Evolutionary conservation across 306 rosid species (phyloP), one percentile per base, ranked within the genome.

Genomic region (Cucurbita ficifolia): DNA sequence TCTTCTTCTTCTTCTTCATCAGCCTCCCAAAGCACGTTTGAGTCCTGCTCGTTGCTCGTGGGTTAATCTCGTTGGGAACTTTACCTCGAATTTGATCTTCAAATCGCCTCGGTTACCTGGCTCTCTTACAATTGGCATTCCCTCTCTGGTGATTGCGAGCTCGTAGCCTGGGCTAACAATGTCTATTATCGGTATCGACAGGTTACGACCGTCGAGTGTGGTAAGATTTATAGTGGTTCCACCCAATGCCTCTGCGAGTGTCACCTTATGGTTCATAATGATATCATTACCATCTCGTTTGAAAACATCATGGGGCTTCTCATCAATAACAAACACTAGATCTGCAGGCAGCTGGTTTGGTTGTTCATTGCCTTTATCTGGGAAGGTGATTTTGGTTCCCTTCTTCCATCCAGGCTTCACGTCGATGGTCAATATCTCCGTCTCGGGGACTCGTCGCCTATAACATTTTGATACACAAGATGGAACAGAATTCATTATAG

Each of bases 381-480:
- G 90, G 59, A 94, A 94, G 3, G 99, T 94, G 6, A 94, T 91
- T 84, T 89, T 94, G 33, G 99, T 94, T 55, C 99, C 99, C 76
- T 85, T 95, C 77, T 91, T 95, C 99, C 99, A 95, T 40, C 99
- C 97, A 0, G 97, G 97, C 82, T 91, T 95, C 72, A 91, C 90
- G 12, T 89, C 97, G 33, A 91, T 89, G 10, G 81, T 88, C 75
- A 91, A 49, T 82, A 95, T 89, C 78, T 95, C 99, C 3, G 97
- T 81, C 69, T 95, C 97, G 9, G 81, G 80, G 17, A 75, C 56
- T 61, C 78, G 82, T 51, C 86, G 72, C 22, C 97, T 95, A 86
- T 48, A 21, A 63, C 12, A 8, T 14, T 21, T 58, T 49, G 33
- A 75, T 19, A 61, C 40, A 18, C 21, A 59, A 45, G 63, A 18